Conservation (phyloP, 2,329 filamentous ascomycete genomes). For the Lomentospora prolificans region DNA sequence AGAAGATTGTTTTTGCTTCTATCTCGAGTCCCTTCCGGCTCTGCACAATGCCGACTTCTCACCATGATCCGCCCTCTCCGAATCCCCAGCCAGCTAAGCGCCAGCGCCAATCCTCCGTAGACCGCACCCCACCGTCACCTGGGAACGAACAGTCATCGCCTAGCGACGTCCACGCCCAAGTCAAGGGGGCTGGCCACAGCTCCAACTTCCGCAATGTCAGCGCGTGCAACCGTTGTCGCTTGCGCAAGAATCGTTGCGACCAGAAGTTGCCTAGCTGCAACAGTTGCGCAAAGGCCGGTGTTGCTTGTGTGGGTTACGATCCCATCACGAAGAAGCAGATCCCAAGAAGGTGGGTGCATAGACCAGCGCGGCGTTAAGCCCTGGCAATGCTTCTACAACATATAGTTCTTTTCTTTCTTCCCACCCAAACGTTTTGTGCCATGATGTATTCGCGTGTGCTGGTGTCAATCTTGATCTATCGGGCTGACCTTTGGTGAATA, state of each 20-base stretch:
- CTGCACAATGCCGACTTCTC: not conserved
- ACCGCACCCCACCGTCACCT: slow-evolving; percentile 29
- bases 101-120: slow-evolving; percentile 42
- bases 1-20: not conserved
- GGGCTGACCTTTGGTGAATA: slow-evolving; percentile 14
- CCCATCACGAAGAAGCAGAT: slow-evolving; percentile 95
- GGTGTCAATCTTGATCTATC: too few relatives aligned
- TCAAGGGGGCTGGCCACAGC: slow-evolving; percentile 44
- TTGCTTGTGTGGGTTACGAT: slow-evolving; percentile 90
- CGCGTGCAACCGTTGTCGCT: slow-evolving; percentile 84
- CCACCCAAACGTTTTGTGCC: too few relatives aligned
- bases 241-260: slow-evolving; percentile 92
- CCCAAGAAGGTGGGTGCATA: slow-evolving; percentile 78
- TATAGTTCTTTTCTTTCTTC: too few relatives aligned
- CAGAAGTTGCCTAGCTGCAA: slow-evolving; percentile 85
- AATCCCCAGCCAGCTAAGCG: slow-evolving; percentile 46
- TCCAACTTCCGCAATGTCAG: slow-evolving; percentile 78
- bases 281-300: slow-evolving; percentile 84
- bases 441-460: too few relatives aligned
- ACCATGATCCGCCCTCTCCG: slow-evolving; percentile 42
- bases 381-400: too few relatives aligned
- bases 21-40: not conserved
- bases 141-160: slow-evolving; percentile 26
- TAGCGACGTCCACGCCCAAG: slow-evolving; percentile 14
- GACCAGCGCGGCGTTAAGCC: too few relatives aligned